Percentiles rank a stretch among this genome's conserved stretches.
phyloP scores from a whole-genome alignment of 2,329 filamentous ascomycete genomes.

The Xylaria sp. region DNA sequence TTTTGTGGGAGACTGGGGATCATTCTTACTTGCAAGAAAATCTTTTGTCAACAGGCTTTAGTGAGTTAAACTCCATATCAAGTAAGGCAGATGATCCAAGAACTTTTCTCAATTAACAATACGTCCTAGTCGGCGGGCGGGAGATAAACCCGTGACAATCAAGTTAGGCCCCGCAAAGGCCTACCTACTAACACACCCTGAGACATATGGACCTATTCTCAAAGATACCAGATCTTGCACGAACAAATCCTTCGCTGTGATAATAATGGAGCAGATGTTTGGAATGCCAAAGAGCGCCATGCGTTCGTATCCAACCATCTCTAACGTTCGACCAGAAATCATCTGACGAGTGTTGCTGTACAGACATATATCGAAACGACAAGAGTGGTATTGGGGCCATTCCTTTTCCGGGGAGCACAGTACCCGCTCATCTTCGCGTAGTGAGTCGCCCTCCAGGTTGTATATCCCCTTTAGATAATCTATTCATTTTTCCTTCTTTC shows the following conservation, averaged over 20 bases:
- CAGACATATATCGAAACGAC: conserved; percentile 24
- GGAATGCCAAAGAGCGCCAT: conserved; percentile 24
- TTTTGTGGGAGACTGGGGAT: conserved; percentile 11
- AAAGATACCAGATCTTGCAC: conserved; percentile 25
- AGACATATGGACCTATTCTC: conserved; percentile 23
- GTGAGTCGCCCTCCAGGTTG: background rate
- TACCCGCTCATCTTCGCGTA: conserved; percentile 17
- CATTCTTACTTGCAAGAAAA: conserved; percentile 18
- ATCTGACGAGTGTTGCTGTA: background rate
- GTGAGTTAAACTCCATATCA: conserved; percentile 3
- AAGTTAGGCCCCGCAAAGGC: conserved; percentile 16
- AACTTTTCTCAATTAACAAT: background rate
- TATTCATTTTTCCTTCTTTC: background rate
- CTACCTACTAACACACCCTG: conserved; percentile 23
- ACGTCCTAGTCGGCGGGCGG: background rate
- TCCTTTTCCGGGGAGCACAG: conserved; percentile 15
- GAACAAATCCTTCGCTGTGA: conserved; percentile 26
- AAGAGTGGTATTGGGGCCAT: conserved; percentile 15
- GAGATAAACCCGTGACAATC: conserved; percentile 13
- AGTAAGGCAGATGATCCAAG: background rate
- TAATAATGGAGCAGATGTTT: conserved; percentile 28
- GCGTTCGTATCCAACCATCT: background rate
- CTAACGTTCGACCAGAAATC: background rate
- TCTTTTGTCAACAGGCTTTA: conserved; percentile 15
- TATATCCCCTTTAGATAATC: background rate